Base-by-base conservation (phyloP, 306 rosid species). In the Inga laurina region DNA sequence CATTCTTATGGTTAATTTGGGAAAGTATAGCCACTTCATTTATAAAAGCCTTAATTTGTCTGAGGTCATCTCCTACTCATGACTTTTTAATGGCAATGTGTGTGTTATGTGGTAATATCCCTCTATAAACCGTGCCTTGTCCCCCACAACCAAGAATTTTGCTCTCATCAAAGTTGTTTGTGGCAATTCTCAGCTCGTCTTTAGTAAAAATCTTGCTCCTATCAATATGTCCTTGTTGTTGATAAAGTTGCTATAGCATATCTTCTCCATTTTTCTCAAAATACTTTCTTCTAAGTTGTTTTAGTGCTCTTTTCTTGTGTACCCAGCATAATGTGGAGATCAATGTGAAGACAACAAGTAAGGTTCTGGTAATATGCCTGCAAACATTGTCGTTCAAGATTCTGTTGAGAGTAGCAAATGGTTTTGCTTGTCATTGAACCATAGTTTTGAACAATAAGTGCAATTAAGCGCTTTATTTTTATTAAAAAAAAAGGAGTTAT, bases 51-150 rank as follows among this genome's bases (percentile, higher is more conserved):
- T 83, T 72, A 5, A 46, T 49, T n/a, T 59, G 82, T 11, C 8
- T 37, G 0, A 8, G 41, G n/a, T 78, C 79, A 4, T 7, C 7
- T 68, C 73, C 48, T 2, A 10, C n/a, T 46, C n/a, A 61, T 1
- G 82, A 83, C 79, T 72, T 78, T 7, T 83, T 83, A 5, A 83
- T 46, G 16, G 82, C 82, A 8, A 83, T 74, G 1, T 12, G 2
- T 0, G 3, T 61, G 15, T 46, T 10, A 1, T 77, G 4, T 0
- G 67, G 7, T 0, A 83, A 66, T 44, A 21, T 0, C 10, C 86
- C 82, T 39, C 34, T 77, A 48, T 44, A 83, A 46, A 83, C 86
- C 0, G 74, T 77, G 0, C 86, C 79, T n/a, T 14, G 57, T 8
- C 82, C 68, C 5, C 86, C 86, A 3, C 3, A 49, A 6, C 82